Evolutionary conservation across 164 flowering plant genomes (phyloP), one percentile per base, ranked within the genome.

Genomic region (Magnolia changhungtana): DNA sequence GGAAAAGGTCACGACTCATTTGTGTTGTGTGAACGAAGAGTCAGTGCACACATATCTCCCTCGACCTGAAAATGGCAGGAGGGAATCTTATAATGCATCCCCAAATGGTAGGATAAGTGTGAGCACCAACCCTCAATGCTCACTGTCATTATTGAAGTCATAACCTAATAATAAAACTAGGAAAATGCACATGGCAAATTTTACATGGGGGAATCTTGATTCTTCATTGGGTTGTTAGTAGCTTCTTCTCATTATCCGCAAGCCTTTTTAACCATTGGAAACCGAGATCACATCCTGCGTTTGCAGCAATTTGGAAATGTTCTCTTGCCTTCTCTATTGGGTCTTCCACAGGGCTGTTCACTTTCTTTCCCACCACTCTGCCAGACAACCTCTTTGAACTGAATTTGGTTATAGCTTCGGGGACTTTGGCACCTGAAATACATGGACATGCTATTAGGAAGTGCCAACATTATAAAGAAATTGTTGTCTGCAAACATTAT

Each of bases 271-370:
- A 80, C 99, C 99, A 95, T 82, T 81, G 88, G 27, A 93, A 80
- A 72, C 96, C 99, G 71, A 95, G 94, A 83, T 92, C 90, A 76
- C 88, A 93, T 71, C 95, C 97, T 37, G 91, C 91, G 68, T 83
- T 85, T 19, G 96, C 97, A 75, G 98, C 98, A 61, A 84, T 84
- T 77, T 89, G 80, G 72, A 95, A 93, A 75, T 88, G 91, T 77
- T 88, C 80, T 71, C 77, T 92, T 23, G 98, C 98, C 87, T 85
- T 71, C 78, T 88, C 90, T 16, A 86, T 58, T 1, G 87, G 87
- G 81, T 89, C 81, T 67, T 63, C 72, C 23, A 18, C 70, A 13
- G 76, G 65, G 23, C 27, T 65, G 55, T 65, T 82, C 10, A n/a
- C 50, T 3, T 73, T 81, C 78, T 82, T 83, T 72, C 81, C 80